phyloP scores from a whole-genome alignment of 2,329 filamentous ascomycete species.

The Beauveria australis region DNA sequence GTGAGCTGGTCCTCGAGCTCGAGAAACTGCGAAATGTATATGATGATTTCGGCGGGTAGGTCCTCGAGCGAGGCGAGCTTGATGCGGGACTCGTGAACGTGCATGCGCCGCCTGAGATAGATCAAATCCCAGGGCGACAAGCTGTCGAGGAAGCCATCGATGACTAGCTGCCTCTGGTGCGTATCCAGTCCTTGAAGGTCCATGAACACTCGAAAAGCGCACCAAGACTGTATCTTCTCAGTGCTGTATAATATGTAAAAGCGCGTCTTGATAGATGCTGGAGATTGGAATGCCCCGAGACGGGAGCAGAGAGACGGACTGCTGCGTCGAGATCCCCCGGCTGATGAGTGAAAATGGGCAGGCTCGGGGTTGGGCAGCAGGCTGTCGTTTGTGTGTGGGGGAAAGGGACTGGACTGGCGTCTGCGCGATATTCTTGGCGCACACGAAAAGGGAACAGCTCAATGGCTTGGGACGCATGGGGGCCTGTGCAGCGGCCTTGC shows the following conservation, averaged over 20 bases:
- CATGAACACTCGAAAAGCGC: background rate
- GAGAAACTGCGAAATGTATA: conserved; percentile 17
- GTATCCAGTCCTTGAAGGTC: background rate
- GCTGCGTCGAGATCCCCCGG: background rate
- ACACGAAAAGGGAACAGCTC: background rate
- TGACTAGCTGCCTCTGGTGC: conserved; percentile 8
- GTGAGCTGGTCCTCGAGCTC: conserved; percentile 18
- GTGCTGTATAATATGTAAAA: background rate
- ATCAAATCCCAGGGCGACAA: conserved; percentile 22
- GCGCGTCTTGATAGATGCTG: too few relatives aligned
- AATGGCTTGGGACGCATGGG: background rate
- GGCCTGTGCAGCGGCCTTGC: background rate
- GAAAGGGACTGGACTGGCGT: background rate
- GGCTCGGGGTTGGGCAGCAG: conserved; percentile 4
- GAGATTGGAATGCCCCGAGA: background rate
- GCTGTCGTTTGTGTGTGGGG: background rate
- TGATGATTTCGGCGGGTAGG: conserved; percentile 22
- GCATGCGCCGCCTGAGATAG: conserved; percentile 18
- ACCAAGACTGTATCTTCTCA: background rate
- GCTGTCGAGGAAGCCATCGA: conserved; percentile 18
- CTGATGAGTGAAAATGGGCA: background rate
- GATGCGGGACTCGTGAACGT: conserved; percentile 9
- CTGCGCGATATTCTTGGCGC: conserved; percentile 8
- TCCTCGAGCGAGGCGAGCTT: conserved; percentile 18
- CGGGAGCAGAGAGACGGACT: background rate